Conservation (phyloP, 2,329 filamentous ascomycete genomes). For the Sphaceloma murrayae region DNA sequence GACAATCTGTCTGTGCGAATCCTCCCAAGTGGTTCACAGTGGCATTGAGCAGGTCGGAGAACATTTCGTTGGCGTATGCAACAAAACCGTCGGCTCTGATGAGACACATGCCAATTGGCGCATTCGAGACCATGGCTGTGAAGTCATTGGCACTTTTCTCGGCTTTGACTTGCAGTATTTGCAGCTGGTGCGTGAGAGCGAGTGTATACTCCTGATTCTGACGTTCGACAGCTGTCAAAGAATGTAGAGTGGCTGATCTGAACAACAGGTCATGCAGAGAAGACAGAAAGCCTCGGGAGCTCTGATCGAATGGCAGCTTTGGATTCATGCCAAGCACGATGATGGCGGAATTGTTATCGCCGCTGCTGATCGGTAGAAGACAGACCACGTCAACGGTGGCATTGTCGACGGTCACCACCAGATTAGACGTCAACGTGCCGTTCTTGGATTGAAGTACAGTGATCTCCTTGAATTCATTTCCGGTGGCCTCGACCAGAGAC, state of each 20-base stretch:
- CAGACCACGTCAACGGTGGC: slow-evolving; percentile 25
- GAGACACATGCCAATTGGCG: too few species aligned
- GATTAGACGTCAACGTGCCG: background rate
- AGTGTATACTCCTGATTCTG: too few species aligned
- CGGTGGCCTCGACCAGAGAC: slow-evolving; percentile 16
- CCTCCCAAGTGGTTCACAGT: too few species aligned
- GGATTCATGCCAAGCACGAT: slow-evolving; percentile 30
- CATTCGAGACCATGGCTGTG: too few species aligned
- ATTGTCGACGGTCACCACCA: background rate
- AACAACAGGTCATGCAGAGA: slow-evolving; percentile 26
- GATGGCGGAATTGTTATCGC: slow-evolving; percentile 26
- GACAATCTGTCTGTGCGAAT: too few species aligned
- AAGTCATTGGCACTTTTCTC: too few species aligned
- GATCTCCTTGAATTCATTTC: slow-evolving; percentile 15
- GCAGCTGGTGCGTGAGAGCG: too few species aligned
- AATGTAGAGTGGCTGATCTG: slow-evolving; percentile 30
- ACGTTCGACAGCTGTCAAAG: too few species aligned
- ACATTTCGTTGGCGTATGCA: too few species aligned
- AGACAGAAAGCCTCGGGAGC: slow-evolving; percentile 28
- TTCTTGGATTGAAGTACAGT: background rate
- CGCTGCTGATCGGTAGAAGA: slow-evolving; percentile 26
- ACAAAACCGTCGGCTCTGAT: too few species aligned
- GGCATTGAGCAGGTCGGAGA: too few species aligned
- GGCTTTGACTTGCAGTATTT: too few species aligned
- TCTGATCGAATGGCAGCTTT: slow-evolving; percentile 27